Percentiles rank a stretch among this genome's conserved stretches.
These are phyloP conservation scores for Diaporthe citrichinensis DNA, from an alignment of 2,329 filamentous ascomycete species.

Conservation along the genomic window DNA sequence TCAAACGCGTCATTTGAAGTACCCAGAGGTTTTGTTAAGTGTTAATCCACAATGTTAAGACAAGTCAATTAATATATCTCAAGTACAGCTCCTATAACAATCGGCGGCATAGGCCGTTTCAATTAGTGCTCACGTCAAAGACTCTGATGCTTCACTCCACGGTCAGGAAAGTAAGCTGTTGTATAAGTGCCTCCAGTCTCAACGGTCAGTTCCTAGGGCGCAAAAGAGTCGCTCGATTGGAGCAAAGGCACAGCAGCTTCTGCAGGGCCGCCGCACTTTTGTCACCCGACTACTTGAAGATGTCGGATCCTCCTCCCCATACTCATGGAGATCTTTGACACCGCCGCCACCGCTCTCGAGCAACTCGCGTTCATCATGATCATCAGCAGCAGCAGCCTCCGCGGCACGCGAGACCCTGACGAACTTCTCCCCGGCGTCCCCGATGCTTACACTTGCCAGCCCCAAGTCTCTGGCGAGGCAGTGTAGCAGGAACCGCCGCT, in stretches of 20 bases:
- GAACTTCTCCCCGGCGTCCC: conserved; percentile 21
- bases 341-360: background rate
- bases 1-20: background rate
- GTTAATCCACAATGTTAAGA: background rate
- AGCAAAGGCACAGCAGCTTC: background rate
- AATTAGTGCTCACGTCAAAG: background rate
- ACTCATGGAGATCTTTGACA: background rate
- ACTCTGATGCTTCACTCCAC: background rate
- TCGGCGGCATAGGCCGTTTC: background rate
- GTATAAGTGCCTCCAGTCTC: background rate
- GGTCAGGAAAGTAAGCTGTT: background rate
- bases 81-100: background rate
- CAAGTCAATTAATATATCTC: background rate
- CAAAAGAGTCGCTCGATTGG: background rate
- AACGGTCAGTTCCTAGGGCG: too few relatives aligned
- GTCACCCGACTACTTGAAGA: background rate
- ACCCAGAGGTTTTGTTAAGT: background rate
- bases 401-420: background rate
- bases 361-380: too few relatives aligned
- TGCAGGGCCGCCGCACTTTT: background rate
- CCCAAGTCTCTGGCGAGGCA: conserved; percentile 1
- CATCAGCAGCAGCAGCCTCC: background rate
- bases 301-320: background rate
- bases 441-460: conserved; percentile 11
- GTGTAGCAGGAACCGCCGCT: conserved; percentile 11